Conservation (phyloP, 129 eudicot genomes). For the Pittosporum tobira region DNA sequence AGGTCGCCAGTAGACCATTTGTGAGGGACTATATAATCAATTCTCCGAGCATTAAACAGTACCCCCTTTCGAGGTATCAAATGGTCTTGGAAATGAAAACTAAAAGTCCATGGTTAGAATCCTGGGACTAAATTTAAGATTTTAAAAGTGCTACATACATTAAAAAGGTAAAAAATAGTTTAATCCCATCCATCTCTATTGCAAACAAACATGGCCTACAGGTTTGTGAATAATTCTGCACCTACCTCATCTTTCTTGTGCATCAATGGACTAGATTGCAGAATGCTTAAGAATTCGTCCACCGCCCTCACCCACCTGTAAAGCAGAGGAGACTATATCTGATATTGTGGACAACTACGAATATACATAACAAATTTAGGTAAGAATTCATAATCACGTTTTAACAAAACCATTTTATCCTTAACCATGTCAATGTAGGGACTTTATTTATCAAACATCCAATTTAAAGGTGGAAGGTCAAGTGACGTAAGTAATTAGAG, state of each 20-base stretch:
- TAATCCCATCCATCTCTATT: too few relatives aligned
- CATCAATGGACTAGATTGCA: conserved; percentile 57
- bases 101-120: too few relatives aligned
- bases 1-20: too few relatives aligned
- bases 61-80: too few relatives aligned
- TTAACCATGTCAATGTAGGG: not conserved
- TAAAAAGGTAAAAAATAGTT: not conserved
- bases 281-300: conserved; percentile 57
- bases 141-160: too few relatives aligned
- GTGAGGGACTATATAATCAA: too few relatives aligned
- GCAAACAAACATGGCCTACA: not conserved
- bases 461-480: not conserved
- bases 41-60: too few relatives aligned
- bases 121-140: too few relatives aligned
- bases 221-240: not conserved
- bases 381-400: not conserved
- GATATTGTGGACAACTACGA: not conserved
- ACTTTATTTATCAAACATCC: too few relatives aligned
- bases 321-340: not conserved
- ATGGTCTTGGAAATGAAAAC: too few relatives aligned
- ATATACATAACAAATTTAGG: too few relatives aligned
- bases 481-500: not conserved
- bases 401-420: not conserved
- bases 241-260: conserved; percentile 50
- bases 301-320: conserved; percentile 96